Evolutionary conservation across 164 flowering plant species (phyloP).

Genomic region (Vitis rupestris): DNA sequence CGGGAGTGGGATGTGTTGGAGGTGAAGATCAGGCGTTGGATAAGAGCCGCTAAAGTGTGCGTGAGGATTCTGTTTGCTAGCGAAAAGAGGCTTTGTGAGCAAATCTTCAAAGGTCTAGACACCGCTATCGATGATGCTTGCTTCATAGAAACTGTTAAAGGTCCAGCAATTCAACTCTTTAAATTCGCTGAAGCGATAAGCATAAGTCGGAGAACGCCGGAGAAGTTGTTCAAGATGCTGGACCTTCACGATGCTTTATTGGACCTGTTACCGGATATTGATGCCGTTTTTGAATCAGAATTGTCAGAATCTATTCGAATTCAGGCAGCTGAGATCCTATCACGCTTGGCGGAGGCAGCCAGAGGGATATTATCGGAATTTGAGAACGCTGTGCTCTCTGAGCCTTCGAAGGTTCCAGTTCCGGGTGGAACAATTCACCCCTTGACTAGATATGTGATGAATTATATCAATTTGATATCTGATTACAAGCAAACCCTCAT

Average conservation of each 20-base stretch:
- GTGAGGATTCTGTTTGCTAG: constrained; percentile 62
- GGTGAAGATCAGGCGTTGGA: constrained; percentile 80
- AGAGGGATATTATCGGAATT: constrained; percentile 80
- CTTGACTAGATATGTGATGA: constrained; percentile 87
- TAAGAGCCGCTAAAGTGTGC: constrained; percentile 70
- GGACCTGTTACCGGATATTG: constrained; percentile 67
- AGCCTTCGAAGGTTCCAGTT: constrained; percentile 65
- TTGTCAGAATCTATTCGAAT: constrained; percentile 55
- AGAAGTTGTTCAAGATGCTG: constrained; percentile 80
- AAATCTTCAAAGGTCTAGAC: constrained; percentile 38
- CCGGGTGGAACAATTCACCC: constrained; percentile 93
- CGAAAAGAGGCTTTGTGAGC: constrained; percentile 59
- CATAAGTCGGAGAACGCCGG: constrained; percentile 73
- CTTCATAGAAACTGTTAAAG: constrained; percentile 75
- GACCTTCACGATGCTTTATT: constrained; percentile 73
- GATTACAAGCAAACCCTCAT: constrained; percentile 69
- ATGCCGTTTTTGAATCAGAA: constrained; percentile 53
- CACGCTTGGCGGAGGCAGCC: constrained; percentile 75
- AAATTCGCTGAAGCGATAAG: constrained; percentile 89
- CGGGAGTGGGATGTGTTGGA: constrained; percentile 70
- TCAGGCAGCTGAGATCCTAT: constrained; percentile 66
- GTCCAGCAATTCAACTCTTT: constrained; percentile 66
- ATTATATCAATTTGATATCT: constrained; percentile 71
- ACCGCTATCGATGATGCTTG: constrained; percentile 53
- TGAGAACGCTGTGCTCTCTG: constrained; percentile 76